phyloP scores from a whole-genome alignment of 768 basidiomycete genomes.

The Clitopilus passeckerianus region DNA sequence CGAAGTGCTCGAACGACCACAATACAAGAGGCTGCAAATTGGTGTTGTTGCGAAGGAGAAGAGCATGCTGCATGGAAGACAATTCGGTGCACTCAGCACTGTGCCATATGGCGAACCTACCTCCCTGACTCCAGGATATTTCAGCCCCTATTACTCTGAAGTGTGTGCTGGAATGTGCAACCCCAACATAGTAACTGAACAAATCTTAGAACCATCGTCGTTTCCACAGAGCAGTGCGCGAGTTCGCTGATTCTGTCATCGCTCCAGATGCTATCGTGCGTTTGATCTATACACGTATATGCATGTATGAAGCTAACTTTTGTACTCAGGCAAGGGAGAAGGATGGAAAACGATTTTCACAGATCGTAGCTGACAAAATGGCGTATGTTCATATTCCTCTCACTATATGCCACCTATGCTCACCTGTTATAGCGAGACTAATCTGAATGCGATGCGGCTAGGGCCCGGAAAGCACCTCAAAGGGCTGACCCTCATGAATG shows the following conservation, averaged over 20 bases:
- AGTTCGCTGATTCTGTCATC: slow-evolving; percentile 65
- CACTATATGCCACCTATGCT: slow-evolving; percentile 37
- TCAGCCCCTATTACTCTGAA: slow-evolving; percentile 76
- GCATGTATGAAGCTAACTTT: background rate
- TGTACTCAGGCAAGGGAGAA: slow-evolving; percentile 62
- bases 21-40: slow-evolving; percentile 59
- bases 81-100: slow-evolving; percentile 49
- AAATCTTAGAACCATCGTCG: slow-evolving; percentile 42
- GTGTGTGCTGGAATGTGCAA: slow-evolving; percentile 26
- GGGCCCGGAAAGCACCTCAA: slow-evolving; percentile 94
- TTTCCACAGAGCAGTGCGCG: slow-evolving; percentile 54
- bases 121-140: slow-evolving; percentile 63
- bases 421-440: slow-evolving; percentile 38
- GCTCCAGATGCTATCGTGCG: slow-evolving; percentile 37
- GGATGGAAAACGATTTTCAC: slow-evolving; percentile 80
- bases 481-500: slow-evolving; percentile 75
- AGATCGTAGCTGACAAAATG: slow-evolving; percentile 80
- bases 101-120: slow-evolving; percentile 82
- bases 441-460: slow-evolving; percentile 88
- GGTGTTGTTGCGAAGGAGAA: slow-evolving; percentile 59
- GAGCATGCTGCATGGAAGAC: slow-evolving; percentile 40
- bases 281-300: background rate
- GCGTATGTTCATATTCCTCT: slow-evolving; percentile 58
- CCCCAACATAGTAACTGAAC: background rate
- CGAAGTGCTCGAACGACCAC: slow-evolving; percentile 65